These are phyloP conservation scores for Exserohilum rostratum DNA, from an alignment of 2,329 filamentous ascomycete species.

Conservation along the genomic window DNA sequence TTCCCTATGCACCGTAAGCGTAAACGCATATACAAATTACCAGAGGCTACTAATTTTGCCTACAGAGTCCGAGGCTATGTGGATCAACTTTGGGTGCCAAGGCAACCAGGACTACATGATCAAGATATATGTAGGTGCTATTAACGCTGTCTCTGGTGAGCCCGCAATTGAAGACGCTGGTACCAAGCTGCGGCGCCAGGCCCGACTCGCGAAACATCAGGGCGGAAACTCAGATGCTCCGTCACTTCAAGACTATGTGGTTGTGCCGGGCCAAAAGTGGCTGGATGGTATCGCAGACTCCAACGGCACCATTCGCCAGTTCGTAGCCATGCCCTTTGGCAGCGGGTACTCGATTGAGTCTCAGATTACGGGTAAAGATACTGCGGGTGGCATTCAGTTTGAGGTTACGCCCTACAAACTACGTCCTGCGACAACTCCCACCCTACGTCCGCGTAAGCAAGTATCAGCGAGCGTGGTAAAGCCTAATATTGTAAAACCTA, in stretches of 20 bases:
- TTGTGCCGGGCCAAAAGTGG: slow-evolving; percentile 50
- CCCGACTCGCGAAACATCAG: background rate
- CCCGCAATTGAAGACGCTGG: background rate
- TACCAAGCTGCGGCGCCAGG: slow-evolving; percentile 5
- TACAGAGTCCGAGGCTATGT: slow-evolving; percentile 52
- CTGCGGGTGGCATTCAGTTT: slow-evolving; percentile 52
- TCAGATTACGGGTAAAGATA: slow-evolving; percentile 54
- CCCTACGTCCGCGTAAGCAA: background rate
- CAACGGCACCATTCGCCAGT: slow-evolving; percentile 53
- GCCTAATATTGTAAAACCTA: background rate
- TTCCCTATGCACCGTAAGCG: slow-evolving; percentile 58
- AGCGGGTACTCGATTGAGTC: slow-evolving; percentile 54
- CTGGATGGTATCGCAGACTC: slow-evolving; percentile 51
- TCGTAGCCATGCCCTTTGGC: slow-evolving; percentile 55
- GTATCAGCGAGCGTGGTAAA: background rate
- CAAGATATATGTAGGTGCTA: slow-evolving; percentile 49
- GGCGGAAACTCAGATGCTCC: background rate
- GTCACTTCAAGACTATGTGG: slow-evolving; percentile 52
- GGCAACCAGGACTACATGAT: slow-evolving; percentile 40
- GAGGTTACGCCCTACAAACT: slow-evolving; percentile 47
- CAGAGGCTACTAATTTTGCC: background rate
- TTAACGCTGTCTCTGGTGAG: slow-evolving; percentile 53
- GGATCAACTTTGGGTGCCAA: slow-evolving; percentile 44
- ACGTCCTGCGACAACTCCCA: background rate
- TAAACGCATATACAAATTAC: background rate